Base-by-base conservation (phyloP, 192 early-diverging fungal genomes). In the Allomyces arbusculus region DNA sequence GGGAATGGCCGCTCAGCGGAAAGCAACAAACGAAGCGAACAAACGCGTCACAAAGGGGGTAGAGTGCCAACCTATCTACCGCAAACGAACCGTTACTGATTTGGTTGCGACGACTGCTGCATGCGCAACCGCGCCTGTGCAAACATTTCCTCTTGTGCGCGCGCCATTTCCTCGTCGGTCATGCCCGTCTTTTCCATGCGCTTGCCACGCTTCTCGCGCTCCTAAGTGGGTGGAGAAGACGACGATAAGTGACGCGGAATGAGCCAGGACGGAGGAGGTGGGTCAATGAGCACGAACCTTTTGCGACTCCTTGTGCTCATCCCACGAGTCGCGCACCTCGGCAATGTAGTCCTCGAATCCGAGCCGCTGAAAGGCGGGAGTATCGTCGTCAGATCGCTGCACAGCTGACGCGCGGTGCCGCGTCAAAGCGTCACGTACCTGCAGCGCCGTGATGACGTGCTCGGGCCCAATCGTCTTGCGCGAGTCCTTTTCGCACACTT, bases 381-480 rank as follows among this genome's bases (percentile, higher is more conserved):
- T 14, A 63, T 62, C 8, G 23, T 28, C 61, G 66, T 45, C 11
- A 65, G 62, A 40, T 61, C 61, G 19, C 61, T 55, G 64, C 33
- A 63, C 40, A 40, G 5, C 23, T 24, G 0, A 16, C 28, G 22
- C 1, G 3, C 10, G 23, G 19, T 28, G 33, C 28, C 40, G 33
- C 14, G 12, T 24, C 45, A 9, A 40, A n/a, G 14, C 64, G 20
- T 10, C 25, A 2, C 16, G 4, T 73, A 88, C 87, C 73, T 90
- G 82, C 61, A 99, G 78, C 9, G 95, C 90, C 1, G 82, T 67
- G 24, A 99, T 77, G 10, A 99, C 90, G 71, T 99, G 95, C 67
- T 99, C 95, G 12, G 92, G 92, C 0, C 91, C 86, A 68, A 99
- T 99, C 10, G 95, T 96, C 79, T 95, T 99, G 71, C 92, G 93